These are phyloP conservation scores for Pichia paraexigua DNA, from an alignment of 805 yeast species.

Conservation along the genomic window DNA sequence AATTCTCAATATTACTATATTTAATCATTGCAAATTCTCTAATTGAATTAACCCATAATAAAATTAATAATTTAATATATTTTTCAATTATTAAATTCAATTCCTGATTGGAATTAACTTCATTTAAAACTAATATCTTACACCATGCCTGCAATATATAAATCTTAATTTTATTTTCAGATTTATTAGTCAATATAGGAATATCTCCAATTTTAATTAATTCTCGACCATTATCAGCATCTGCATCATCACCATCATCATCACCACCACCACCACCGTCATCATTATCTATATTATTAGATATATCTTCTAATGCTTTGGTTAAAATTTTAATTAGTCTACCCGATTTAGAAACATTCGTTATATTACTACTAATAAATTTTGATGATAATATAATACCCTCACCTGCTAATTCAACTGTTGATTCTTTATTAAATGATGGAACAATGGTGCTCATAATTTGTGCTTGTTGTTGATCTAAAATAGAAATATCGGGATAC, in stretches of 20 bases:
- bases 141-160: slow-evolving; percentile 73
- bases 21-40: slow-evolving; percentile 66
- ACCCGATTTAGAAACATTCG: slow-evolving; percentile 39
- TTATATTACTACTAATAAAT: slow-evolving; percentile 56
- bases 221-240: slow-evolving; percentile 25
- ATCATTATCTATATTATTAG: slow-evolving; percentile 17
- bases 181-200: slow-evolving; percentile 35
- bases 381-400: slow-evolving; percentile 76
- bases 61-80: slow-evolving; percentile 52
- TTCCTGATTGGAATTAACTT: slow-evolving; percentile 29
- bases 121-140: slow-evolving; percentile 29
- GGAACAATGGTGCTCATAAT: slow-evolving; percentile 85
- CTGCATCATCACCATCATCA: too few relatives aligned
- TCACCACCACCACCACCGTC: slow-evolving; percentile 21
- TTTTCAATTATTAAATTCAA: slow-evolving; percentile 44
- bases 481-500: slow-evolving; percentile 57
- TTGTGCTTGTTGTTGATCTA: slow-evolving; percentile 93
- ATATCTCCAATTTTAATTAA: slow-evolving; percentile 50
- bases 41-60: slow-evolving; percentile 72
- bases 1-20: slow-evolving; percentile 30
- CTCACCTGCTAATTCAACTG: slow-evolving; percentile 62
- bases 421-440: slow-evolving; percentile 67
- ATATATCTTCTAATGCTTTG: slow-evolving; percentile 54
- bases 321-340: slow-evolving; percentile 60
- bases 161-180: slow-evolving; percentile 48